Evolutionary conservation across 768 basidiomycete genomes (phyloP).

Genomic region (Favolaschia claudopus): DNA sequence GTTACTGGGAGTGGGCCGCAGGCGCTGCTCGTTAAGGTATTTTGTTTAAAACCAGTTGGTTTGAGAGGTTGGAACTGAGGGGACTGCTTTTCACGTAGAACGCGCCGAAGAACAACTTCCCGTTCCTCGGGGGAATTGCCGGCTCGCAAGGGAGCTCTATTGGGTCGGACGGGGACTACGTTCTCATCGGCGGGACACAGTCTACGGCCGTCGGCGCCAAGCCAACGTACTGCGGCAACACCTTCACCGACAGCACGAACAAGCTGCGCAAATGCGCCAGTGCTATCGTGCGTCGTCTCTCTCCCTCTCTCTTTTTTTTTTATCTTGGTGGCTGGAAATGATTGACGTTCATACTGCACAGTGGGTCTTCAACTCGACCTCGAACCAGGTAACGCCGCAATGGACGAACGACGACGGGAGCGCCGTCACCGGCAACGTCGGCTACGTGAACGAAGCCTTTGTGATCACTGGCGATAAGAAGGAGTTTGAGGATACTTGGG

Average conservation of each 20-base stretch:
- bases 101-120: slow-evolving; percentile 6
- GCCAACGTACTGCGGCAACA: slow-evolving; percentile 15
- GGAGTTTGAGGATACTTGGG: slow-evolving; percentile 12
- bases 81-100: background rate
- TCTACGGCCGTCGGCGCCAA: background rate
- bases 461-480: slow-evolving; percentile 9
- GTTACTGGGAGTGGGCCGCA: background rate
- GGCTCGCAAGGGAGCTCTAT: slow-evolving; percentile 9
- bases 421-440: background rate
- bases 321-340: background rate
- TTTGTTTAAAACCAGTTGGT: background rate
- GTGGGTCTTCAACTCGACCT: slow-evolving; percentile 11
- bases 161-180: slow-evolving; percentile 11
- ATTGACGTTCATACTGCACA: background rate
- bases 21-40: slow-evolving; percentile 18
- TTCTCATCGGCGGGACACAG: slow-evolving; percentile 5
- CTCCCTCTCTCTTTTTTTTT: background rate
- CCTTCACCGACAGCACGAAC: slow-evolving; percentile 12
- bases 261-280: slow-evolving; percentile 13
- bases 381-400: slow-evolving; percentile 11
- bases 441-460: slow-evolving; percentile 5
- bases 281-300: slow-evolving; percentile 15
- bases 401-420: slow-evolving; percentile 16
- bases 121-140: slow-evolving; percentile 18
- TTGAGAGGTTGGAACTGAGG: too few relatives aligned